A percentile compares a stretch with the other conserved stretches of the same genome.
Conservation (phyloP, 805 yeast genomes). For the Komagataella kurtzmanii region DNA sequence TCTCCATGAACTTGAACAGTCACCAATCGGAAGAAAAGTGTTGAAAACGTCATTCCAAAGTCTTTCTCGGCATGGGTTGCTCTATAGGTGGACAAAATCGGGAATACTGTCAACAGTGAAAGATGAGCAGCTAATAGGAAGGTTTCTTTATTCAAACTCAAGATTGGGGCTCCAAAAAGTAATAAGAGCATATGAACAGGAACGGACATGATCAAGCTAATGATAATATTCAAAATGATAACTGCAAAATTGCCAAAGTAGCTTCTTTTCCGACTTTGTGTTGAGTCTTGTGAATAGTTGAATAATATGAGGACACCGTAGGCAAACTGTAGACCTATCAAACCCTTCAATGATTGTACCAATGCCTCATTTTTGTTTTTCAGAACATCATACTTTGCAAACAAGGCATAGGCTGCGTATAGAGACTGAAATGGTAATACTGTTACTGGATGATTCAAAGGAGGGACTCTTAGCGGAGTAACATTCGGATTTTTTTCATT, state of each 20-base stretch:
- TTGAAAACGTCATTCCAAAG: conserved; percentile 10
- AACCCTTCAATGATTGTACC: conserved; percentile 14
- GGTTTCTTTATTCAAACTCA: conserved; percentile 38
- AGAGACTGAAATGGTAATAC: conserved; percentile 19
- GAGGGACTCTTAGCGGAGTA: neutral
- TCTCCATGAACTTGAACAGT: conserved; percentile 14
- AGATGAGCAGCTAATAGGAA: conserved; percentile 48
- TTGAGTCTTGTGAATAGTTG: conserved; percentile 1
- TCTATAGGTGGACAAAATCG: conserved; percentile 42
- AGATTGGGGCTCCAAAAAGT: conserved; percentile 73
- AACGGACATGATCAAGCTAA: conserved; percentile 2
- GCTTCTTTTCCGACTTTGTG: conserved; percentile 6
- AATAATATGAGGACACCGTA: conserved; percentile 21
- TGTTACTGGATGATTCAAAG: conserved; percentile 3
- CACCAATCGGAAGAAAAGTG: conserved; percentile 12
- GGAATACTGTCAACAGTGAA: conserved; percentile 45
- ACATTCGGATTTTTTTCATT: neutral
- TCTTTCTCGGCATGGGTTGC: conserved; percentile 17
- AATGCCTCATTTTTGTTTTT: conserved; percentile 14
- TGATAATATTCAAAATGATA: conserved; percentile 12
- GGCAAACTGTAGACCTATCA: conserved; percentile 20
- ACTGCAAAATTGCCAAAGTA: conserved; percentile 6
- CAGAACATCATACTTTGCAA: conserved; percentile 19
- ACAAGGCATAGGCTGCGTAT: conserved; percentile 11
- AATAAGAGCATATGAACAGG: conserved; percentile 31